Evolutionary conservation across 805 yeast species (phyloP).

Genomic region (Yamadazyma paraphyllophila): DNA sequence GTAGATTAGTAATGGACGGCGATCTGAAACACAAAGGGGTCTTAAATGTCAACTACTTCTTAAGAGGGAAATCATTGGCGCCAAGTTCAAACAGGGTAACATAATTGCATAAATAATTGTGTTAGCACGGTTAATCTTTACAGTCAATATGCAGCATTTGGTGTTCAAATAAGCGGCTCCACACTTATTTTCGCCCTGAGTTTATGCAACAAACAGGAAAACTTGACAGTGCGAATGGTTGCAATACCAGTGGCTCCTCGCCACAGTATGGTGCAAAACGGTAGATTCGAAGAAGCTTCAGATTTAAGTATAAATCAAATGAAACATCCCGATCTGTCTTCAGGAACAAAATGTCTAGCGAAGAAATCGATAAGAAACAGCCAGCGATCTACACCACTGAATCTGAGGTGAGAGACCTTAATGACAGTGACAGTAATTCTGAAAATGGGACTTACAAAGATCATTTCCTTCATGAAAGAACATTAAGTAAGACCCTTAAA

Average conservation of each 20-base stretch:
- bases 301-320: neutral
- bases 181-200: neutral
- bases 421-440: neutral
- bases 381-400: neutral
- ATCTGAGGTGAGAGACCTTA: neutral
- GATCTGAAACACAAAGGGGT: too few species aligned
- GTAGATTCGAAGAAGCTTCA: neutral
- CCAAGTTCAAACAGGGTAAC: neutral
- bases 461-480: conserved; percentile 17
- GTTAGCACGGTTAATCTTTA: neutral
- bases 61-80: neutral
- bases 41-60: too few species aligned
- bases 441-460: conserved; percentile 4
- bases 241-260: neutral
- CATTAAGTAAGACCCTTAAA: conserved; percentile 15
- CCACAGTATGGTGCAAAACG: neutral
- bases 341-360: neutral
- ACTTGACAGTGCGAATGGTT: neutral
- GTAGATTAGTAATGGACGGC: too few species aligned
- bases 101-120: neutral
- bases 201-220: neutral
- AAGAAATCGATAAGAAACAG: neutral
- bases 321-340: neutral
- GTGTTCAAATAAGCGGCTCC: neutral
- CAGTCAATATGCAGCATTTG: too few species aligned